Conservation (phyloP, 1,284 basidiomycete genomes). For the Xanthoconium separans region DNA sequence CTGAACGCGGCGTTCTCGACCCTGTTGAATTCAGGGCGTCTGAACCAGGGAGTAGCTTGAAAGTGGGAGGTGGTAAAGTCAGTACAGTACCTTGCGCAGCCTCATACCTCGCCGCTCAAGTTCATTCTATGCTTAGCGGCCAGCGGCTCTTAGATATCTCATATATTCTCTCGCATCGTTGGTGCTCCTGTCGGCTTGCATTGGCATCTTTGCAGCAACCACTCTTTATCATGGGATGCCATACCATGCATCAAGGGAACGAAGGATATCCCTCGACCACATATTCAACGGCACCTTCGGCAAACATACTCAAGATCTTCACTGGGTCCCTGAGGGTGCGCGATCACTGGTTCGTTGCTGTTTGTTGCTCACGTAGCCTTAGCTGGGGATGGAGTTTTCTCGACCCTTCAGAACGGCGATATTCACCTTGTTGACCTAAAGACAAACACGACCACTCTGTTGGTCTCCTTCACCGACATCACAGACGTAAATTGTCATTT, state of each 20-base stretch:
- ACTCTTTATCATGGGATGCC: slow-evolving; percentile 56
- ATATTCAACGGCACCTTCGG: slow-evolving; percentile 87
- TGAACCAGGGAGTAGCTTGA: slow-evolving; percentile 35
- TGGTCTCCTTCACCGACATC: slow-evolving; percentile 60
- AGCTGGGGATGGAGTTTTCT: slow-evolving; percentile 92
- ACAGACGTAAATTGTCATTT: slow-evolving; percentile 51
- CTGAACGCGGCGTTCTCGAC: slow-evolving; percentile 25
- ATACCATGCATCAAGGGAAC: slow-evolving; percentile 52
- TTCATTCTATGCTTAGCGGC: slow-evolving; percentile 33
- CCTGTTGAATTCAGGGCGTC: slow-evolving; percentile 15
- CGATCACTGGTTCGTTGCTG: background rate
- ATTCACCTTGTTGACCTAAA: slow-evolving; percentile 80
- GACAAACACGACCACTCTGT: slow-evolving; percentile 63
- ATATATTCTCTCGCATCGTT: slow-evolving; percentile 53
- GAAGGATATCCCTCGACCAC: slow-evolving; percentile 82
- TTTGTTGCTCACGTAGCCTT: slow-evolving; percentile 16
- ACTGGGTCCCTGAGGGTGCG: slow-evolving; percentile 89
- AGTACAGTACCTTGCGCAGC: slow-evolving; percentile 17
- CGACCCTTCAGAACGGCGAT: slow-evolving; percentile 54
- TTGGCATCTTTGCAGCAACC: slow-evolving; percentile 72
- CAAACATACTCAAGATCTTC: slow-evolving; percentile 45
- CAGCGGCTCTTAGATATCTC: slow-evolving; percentile 53
- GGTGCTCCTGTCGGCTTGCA: slow-evolving; percentile 54
- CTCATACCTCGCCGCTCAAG: slow-evolving; percentile 1
- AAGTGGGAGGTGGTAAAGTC: slow-evolving; percentile 40